phyloP scores from a whole-genome alignment of 768 basidiomycete genomes.

The Mycena kentingensis region DNA sequence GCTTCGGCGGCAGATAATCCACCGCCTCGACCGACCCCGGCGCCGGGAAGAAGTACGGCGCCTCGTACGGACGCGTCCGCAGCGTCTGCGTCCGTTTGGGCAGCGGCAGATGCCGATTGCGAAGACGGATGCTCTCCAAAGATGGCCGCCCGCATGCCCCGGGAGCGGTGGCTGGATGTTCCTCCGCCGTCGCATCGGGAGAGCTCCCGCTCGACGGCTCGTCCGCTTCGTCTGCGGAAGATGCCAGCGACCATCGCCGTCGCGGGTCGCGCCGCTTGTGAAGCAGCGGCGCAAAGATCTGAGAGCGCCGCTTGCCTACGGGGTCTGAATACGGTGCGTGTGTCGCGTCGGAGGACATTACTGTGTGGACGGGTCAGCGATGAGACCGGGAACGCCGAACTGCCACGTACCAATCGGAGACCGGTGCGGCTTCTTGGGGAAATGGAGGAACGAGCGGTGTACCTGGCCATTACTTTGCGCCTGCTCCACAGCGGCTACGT shows the following conservation, averaged over 20 bases:
- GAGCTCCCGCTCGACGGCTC: background rate
- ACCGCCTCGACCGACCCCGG: constrained; percentile 43
- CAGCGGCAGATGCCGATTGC: constrained; percentile 8
- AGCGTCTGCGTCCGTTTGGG: constrained; percentile 40
- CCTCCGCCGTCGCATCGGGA: background rate
- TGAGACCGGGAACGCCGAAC: too few species aligned
- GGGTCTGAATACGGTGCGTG: too few species aligned
- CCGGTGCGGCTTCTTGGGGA: background rate
- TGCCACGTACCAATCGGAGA: background rate
- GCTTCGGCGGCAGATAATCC: constrained; percentile 31
- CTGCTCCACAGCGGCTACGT: too few species aligned
- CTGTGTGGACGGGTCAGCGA: background rate
- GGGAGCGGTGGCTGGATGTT: too few species aligned
- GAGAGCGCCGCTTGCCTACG: constrained; percentile 7
- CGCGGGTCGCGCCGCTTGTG: constrained; percentile 3
- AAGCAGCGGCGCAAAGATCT: constrained; percentile 14
- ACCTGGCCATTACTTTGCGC: too few species aligned
- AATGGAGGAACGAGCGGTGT: background rate
- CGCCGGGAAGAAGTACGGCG: constrained; percentile 61
- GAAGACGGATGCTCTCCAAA: background rate
- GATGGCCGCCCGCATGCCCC: constrained; percentile 2
- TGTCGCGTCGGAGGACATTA: background rate
- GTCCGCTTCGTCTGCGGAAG: constrained; percentile 1
- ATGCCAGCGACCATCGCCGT: background rate
- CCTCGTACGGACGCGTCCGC: constrained; percentile 63